Base-by-base conservation (phyloP, 1,139 yeast species). In the Candida neerlandica region DNA sequence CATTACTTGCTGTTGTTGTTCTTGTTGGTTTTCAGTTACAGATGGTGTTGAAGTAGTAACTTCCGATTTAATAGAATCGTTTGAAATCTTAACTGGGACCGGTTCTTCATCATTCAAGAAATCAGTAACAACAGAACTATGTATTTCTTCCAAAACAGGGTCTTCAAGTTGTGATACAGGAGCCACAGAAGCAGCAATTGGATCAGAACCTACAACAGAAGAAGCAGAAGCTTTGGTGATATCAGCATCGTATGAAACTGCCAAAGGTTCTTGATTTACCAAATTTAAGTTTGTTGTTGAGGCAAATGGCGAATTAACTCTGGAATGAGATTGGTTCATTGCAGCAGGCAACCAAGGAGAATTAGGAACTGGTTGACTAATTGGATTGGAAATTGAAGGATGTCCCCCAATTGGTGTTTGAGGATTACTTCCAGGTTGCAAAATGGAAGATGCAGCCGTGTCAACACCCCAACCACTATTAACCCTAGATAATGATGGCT, bases 401-500 rank as follows among this genome's bases (percentile, higher is more conserved):
- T 64, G 59, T 14, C 62, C 66, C 3, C 69, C 54, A 15, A 61
- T 60, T 1, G 76, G 72, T 19, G 75, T 64, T 15, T 63, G 61
- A 19, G 76, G 71, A 44, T 54, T 59, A 35, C 64, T 59, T 2
- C 62, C 63, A 35, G 46, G n/a, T 38, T 42, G 57, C 53, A 18
- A 37, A 41, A 46, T 32, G 7, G 45, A 43, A 12, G 62, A 51
- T n/a, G 40, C 9, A 11, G 63, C 44, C 29, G 65, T 57, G 50
- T 70, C 76, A 35, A 73, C 53, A 7, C 75, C 77, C 80, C 80
- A 75, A 18, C 73, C 72, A 49, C 75, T 67, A 51, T 66, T 71
- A 39, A 66, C 63, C 39, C 78, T 58, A 1, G 75, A 64, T 48
- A 74, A 61, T 18, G 60, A 62, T 1, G 77, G 76, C 52, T 71